Evolutionary conservation across 2,329 filamentous ascomycete species (phyloP).

Genomic region (Trichocomaceae sp.): DNA sequence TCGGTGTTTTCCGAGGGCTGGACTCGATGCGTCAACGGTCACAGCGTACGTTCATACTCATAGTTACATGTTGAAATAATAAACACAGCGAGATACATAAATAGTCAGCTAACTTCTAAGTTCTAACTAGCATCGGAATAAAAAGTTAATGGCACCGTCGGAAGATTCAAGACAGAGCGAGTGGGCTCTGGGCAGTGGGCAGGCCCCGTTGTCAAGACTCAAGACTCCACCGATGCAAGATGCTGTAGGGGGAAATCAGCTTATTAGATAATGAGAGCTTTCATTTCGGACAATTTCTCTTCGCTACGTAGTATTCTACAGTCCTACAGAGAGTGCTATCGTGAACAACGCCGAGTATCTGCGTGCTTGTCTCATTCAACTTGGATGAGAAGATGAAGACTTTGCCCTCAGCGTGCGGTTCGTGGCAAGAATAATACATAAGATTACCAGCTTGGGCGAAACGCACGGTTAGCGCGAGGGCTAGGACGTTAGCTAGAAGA

Average conservation of each 20-base stretch:
- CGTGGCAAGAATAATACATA: background rate
- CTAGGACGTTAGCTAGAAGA: background rate
- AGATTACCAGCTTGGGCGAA: constrained; percentile 6
- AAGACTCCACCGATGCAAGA: constrained; percentile 21
- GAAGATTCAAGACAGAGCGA: constrained; percentile 10
- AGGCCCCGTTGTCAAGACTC: constrained; percentile 22
- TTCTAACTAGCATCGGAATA: constrained; percentile 3
- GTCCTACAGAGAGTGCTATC: too few species aligned
- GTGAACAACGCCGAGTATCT: too few species aligned
- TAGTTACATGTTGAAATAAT: too few species aligned
- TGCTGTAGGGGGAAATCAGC: constrained; percentile 13
- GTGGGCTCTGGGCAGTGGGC: too few species aligned
- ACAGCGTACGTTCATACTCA: too few species aligned
- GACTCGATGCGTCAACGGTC: too few species aligned
- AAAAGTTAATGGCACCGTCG: constrained; percentile 12
- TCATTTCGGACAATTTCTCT: too few species aligned
- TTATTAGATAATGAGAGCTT: too few species aligned
- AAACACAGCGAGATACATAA: too few species aligned
- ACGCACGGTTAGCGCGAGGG: constrained; percentile 1
- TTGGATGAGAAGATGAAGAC: background rate
- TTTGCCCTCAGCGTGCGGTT: constrained; percentile 4
- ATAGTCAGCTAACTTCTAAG: too few species aligned
- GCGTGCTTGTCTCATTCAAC: background rate
- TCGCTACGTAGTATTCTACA: too few species aligned
- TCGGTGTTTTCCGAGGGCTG: too few species aligned